Evolutionary conservation across 2,329 filamentous ascomycete species (phyloP).

Genomic region (Ceratocystis variospora): DNA sequence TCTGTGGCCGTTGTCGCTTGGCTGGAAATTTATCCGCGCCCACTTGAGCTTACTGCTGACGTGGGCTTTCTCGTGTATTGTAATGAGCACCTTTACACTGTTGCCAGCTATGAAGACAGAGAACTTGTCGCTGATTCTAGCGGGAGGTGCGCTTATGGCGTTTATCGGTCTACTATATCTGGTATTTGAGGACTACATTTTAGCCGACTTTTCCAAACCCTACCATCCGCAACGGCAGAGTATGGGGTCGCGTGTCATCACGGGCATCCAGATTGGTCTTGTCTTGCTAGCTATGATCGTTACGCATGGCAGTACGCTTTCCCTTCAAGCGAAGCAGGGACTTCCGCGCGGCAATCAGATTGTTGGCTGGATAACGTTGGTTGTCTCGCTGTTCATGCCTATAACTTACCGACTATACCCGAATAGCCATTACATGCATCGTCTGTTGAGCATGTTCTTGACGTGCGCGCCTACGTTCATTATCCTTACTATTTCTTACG

Average conservation of each 20-base stretch:
- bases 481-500: conserved; percentile 92
- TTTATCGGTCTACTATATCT: conserved; percentile 64
- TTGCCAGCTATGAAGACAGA: conserved; percentile 79
- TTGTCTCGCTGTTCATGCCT: conserved; percentile 63
- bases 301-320: conserved; percentile 72
- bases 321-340: conserved; percentile 71
- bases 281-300: conserved; percentile 70
- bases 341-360: conserved; percentile 78
- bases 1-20: conserved; percentile 66
- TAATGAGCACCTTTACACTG: conserved; percentile 85
- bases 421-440: conserved; percentile 79
- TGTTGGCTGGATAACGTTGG: conserved; percentile 68
- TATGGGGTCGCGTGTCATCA: conserved; percentile 30
- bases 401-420: conserved; percentile 67
- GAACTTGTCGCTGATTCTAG: conserved; percentile 54
- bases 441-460: conserved; percentile 76
- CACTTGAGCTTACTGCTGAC: conserved; percentile 50
- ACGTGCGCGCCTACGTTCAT: conserved; percentile 89
- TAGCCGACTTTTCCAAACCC: conserved; percentile 32
- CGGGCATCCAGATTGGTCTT: conserved; percentile 65
- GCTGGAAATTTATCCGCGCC: conserved; percentile 53
- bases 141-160: conserved; percentile 68
- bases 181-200: conserved; percentile 54
- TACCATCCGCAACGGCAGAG: conserved; percentile 20
- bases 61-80: conserved; percentile 63